Evolutionary conservation across 805 yeast genomes (phyloP).

Genomic region (Saccharomycopsis sp.): DNA sequence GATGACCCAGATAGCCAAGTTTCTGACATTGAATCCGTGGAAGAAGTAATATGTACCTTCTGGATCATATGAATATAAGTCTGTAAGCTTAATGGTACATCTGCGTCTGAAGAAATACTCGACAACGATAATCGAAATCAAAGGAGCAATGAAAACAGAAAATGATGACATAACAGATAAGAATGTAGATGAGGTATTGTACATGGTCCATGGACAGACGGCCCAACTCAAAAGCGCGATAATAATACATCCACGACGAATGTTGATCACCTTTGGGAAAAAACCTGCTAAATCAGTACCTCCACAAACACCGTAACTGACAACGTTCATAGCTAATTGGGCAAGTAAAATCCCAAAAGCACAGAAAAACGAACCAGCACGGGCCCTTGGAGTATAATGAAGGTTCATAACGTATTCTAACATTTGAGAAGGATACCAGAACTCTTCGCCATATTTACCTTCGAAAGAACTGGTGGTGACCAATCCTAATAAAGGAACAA

Average conservation of each 20-base stretch:
- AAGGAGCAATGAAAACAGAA: slow-evolving; percentile 33
- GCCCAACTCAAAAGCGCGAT: slow-evolving; percentile 33
- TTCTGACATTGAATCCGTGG: slow-evolving; percentile 30
- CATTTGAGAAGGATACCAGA: slow-evolving; percentile 35
- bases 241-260: slow-evolving; percentile 32
- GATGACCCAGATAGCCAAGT: slow-evolving; percentile 26
- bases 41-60: slow-evolving; percentile 28
- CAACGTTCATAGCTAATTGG: slow-evolving; percentile 32
- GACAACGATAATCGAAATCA: slow-evolving; percentile 31
- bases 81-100: slow-evolving; percentile 29
- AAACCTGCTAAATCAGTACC: slow-evolving; percentile 29
- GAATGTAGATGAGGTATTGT: slow-evolving; percentile 33
- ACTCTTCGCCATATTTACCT: slow-evolving; percentile 31
- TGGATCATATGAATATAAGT: slow-evolving; percentile 29
- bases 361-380: slow-evolving; percentile 38
- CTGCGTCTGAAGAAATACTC: slow-evolving; percentile 33
- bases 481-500: slow-evolving; percentile 36
- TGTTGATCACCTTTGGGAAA: slow-evolving; percentile 25
- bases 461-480: slow-evolving; percentile 32
- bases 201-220: slow-evolving; percentile 36
- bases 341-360: slow-evolving; percentile 32
- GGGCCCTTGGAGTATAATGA: slow-evolving; percentile 29
- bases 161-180: slow-evolving; percentile 35
- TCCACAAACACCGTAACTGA: slow-evolving; percentile 35
- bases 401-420: slow-evolving; percentile 34